phyloP scores from a whole-genome alignment of 2,329 filamentous ascomycete species.

The Exophiala alcalophila region DNA sequence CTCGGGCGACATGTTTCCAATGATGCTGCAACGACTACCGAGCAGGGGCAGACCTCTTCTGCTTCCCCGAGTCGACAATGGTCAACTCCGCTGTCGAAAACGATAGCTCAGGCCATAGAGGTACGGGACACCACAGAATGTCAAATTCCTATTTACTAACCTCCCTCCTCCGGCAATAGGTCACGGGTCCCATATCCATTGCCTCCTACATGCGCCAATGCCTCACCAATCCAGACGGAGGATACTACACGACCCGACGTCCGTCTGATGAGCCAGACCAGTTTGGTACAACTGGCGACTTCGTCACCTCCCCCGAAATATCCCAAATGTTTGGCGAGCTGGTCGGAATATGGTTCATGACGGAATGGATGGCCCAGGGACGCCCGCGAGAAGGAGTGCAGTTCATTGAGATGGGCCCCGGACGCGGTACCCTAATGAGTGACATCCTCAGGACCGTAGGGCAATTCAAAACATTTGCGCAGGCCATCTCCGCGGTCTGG shows the following conservation, averaged over 20 bases:
- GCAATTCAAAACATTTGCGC: slow-evolving; percentile 74
- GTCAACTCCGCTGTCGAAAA: slow-evolving; percentile 90
- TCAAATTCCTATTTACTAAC: neutral
- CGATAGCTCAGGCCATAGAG: slow-evolving; percentile 79
- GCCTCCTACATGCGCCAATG: slow-evolving; percentile 99
- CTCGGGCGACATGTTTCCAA: too few species aligned
- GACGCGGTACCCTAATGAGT: slow-evolving; percentile 93
- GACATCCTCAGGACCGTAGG: slow-evolving; percentile 86
- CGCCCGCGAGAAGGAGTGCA: slow-evolving; percentile 70
- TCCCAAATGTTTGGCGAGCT: slow-evolving; percentile 96
- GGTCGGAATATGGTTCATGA: slow-evolving; percentile 88
- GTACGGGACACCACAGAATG: slow-evolving; percentile 58
- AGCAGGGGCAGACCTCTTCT: too few species aligned
- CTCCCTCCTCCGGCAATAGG: slow-evolving; percentile 43
- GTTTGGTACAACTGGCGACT: slow-evolving; percentile 91
- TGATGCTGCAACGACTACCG: too few species aligned
- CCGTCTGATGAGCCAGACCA: slow-evolving; percentile 61
- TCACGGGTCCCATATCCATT: slow-evolving; percentile 85
- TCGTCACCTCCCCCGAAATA: slow-evolving; percentile 95
- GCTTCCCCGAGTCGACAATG: slow-evolving; percentile 63
- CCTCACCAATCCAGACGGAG: slow-evolving; percentile 82
- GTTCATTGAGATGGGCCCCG: slow-evolving; percentile 90
- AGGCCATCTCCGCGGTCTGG: slow-evolving; percentile 81
- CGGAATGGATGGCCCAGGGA: slow-evolving; percentile 95
- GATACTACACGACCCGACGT: slow-evolving; percentile 83